phyloP scores from a whole-genome alignment of 2,329 filamentous ascomycete species.

The Periconia macrospinosa region DNA sequence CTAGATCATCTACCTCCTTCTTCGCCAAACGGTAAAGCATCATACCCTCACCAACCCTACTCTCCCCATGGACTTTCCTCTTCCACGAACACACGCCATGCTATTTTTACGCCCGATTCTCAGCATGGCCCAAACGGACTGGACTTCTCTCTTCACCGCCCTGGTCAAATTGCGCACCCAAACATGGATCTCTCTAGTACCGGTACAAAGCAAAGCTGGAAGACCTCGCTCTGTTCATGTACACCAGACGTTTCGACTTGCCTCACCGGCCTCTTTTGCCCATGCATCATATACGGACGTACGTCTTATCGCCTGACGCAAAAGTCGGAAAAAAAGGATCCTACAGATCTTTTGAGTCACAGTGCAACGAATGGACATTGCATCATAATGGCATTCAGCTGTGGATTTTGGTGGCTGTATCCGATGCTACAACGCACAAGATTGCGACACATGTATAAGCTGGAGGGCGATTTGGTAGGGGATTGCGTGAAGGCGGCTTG shows the following conservation, averaged over 20 bases:
- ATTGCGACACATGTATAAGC: constrained; percentile 48
- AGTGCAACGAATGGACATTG: constrained; percentile 45
- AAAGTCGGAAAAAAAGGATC: constrained; percentile 41
- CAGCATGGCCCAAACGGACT: constrained; percentile 44
- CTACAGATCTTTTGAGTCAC: constrained; percentile 44
- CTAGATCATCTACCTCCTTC: constrained; percentile 9
- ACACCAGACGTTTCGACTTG: constrained; percentile 41
- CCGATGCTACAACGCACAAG: constrained; percentile 42
- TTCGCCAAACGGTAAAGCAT: constrained; percentile 18
- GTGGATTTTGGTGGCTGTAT: constrained; percentile 43
- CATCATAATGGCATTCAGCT: constrained; percentile 39
- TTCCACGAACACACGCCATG: constrained; percentile 24
- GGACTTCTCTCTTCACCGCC: constrained; percentile 38
- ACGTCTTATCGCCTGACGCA: constrained; percentile 47
- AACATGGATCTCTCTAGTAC: constrained; percentile 40
- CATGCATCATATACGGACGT: constrained; percentile 49
- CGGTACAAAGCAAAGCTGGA: constrained; percentile 29
- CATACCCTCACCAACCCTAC: constrained; percentile 29
- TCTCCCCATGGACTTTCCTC: constrained; percentile 34
- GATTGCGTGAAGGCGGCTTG: constrained; percentile 43
- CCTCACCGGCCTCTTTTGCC: constrained; percentile 45
- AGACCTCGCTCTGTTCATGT: constrained; percentile 37
- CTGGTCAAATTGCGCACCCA: constrained; percentile 46
- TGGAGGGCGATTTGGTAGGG: constrained; percentile 38
- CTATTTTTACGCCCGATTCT: constrained; percentile 41